Percentiles rank a stretch among this genome's conserved stretches.
phyloP scores from a whole-genome alignment of 2,329 filamentous ascomycete species.

The Aspergillus glaucus region DNA sequence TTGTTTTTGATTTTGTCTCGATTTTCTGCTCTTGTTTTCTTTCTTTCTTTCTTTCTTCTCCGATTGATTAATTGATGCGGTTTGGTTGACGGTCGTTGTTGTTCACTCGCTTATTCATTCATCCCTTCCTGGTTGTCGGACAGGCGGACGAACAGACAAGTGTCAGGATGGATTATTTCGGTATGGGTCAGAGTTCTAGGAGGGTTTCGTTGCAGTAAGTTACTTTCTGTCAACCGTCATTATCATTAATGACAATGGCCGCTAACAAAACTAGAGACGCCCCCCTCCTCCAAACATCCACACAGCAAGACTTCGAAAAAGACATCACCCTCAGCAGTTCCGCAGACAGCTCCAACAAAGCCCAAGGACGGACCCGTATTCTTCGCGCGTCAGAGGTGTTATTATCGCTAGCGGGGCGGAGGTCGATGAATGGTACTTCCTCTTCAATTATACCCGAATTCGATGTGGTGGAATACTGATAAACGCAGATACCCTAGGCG shows the following conservation, averaged over 20 bases:
- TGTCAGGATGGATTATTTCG: constrained; percentile 4
- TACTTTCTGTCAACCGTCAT: background rate
- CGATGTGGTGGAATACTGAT: no score
- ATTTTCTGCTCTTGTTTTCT: constrained; percentile 1
- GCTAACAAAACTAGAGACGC: background rate
- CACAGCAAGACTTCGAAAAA: constrained; percentile 13
- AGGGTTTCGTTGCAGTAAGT: background rate
- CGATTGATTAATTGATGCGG: background rate
- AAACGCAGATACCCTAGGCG: constrained; percentile 6
- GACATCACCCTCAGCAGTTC: constrained; percentile 11
- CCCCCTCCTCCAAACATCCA: constrained; percentile 2
- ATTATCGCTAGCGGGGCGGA: constrained; percentile 12
- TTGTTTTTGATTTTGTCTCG: constrained; percentile 1
- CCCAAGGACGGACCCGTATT: constrained; percentile 13
- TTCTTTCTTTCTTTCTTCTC: background rate
- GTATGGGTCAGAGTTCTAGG: background rate
- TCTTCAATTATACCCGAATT: background rate
- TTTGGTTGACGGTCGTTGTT: background rate
- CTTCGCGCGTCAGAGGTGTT: constrained; percentile 18
- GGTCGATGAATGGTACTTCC: background rate
- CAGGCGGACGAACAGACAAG: background rate
- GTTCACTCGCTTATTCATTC: no score
- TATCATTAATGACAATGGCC: constrained; percentile 6
- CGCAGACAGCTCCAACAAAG: constrained; percentile 7
- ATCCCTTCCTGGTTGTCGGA: background rate